Percentiles rank a stretch among this genome's conserved stretches.
These are phyloP conservation scores for Chlamydomonas sphaeroides DNA, from an alignment of 139 green algal species.

Conservation along the genomic window DNA sequence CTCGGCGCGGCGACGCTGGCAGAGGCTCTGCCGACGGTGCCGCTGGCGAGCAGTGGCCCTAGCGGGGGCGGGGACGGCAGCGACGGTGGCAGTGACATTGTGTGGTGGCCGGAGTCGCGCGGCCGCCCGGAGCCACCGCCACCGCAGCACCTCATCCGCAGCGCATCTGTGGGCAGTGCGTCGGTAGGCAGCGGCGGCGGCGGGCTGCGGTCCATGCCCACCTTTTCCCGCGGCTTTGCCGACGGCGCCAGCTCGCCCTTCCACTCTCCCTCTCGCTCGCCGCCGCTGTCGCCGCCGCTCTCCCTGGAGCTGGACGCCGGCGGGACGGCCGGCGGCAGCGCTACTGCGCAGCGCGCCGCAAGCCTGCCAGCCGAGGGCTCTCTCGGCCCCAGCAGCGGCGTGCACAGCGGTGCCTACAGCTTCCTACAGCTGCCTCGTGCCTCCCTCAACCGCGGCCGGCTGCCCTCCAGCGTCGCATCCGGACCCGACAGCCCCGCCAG, in stretches of 20 bases:
- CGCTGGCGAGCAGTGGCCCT: no score
- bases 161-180: no score
- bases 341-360: not conserved
- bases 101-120: no score
- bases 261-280: not conserved
- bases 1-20: no score
- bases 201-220: not conserved
- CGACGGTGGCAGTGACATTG: no score
- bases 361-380: no score
- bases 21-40: no score
- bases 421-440: conserved; percentile 25
- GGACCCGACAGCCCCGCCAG: not conserved
- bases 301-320: not conserved
- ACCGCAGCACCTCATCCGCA: no score
- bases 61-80: not conserved
- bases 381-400: no score
- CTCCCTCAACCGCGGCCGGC: not conserved
- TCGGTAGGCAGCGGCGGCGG: not conserved
- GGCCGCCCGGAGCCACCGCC: not conserved
- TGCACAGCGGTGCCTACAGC: conserved; percentile 2
- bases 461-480: conserved; percentile 1
- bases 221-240: conserved; percentile 15
- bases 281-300: not conserved
- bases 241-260: not conserved
- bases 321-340: no score